Evolutionary conservation across 768 basidiomycete species (phyloP).

Genomic region (Porpolomopsis calyptriformis): DNA sequence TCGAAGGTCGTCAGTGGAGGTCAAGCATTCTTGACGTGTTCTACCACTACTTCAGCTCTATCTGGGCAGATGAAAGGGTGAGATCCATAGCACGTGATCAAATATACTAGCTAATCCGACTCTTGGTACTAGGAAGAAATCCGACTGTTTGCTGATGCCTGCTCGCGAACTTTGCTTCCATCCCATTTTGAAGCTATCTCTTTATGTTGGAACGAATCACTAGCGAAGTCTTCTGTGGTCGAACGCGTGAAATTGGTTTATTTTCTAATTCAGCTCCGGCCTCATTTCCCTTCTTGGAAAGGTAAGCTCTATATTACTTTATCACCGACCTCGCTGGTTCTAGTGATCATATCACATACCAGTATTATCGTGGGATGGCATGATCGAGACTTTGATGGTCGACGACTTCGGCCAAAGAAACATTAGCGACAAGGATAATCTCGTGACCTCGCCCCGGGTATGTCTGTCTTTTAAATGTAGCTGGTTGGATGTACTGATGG

Average conservation of each 20-base stretch:
- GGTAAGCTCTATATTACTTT: slow-evolving; percentile 25
- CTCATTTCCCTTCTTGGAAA: slow-evolving; percentile 60
- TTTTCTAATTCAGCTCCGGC: slow-evolving; percentile 58
- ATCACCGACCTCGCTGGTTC: neutral
- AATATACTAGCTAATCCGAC: neutral
- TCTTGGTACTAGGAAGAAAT: slow-evolving; percentile 51
- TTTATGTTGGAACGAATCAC: slow-evolving; percentile 54
- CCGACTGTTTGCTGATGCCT: slow-evolving; percentile 45
- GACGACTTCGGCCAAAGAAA: slow-evolving; percentile 36
- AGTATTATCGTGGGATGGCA: slow-evolving; percentile 59
- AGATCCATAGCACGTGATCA: slow-evolving; percentile 9
- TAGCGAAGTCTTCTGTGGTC: slow-evolving; percentile 42
- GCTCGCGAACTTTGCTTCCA: slow-evolving; percentile 50
- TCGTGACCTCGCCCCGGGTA: slow-evolving; percentile 33
- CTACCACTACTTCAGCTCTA: slow-evolving; percentile 43
- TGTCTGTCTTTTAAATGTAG: slow-evolving; percentile 9
- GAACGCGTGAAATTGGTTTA: slow-evolving; percentile 49
- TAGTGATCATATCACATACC: neutral
- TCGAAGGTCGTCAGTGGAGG: slow-evolving; percentile 62
- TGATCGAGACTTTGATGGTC: slow-evolving; percentile 49
- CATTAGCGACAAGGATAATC: slow-evolving; percentile 28
- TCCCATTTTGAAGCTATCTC: slow-evolving; percentile 58
- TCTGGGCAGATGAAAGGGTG: slow-evolving; percentile 59
- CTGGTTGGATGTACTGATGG: neutral
- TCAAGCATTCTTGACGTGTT: slow-evolving; percentile 51